A percentile compares a stretch with the other conserved stretches of the same genome.
Evolutionary conservation across 2,329 filamentous ascomycete genomes (phyloP).

Genomic region (Phialophora verrucosa): DNA sequence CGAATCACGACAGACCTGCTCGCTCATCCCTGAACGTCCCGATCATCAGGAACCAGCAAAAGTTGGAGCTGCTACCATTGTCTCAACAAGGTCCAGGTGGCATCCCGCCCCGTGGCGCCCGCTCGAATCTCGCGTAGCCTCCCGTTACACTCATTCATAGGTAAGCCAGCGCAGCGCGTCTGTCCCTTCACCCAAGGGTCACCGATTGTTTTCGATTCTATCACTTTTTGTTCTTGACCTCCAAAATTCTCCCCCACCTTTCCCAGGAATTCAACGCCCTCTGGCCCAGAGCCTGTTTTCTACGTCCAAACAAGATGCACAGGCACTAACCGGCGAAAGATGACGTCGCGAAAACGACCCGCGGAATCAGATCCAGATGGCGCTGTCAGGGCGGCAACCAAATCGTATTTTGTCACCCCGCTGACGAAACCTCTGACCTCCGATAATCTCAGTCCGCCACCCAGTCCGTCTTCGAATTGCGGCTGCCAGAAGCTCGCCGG

Average conservation of each 20-base stretch:
- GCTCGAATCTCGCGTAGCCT: slow-evolving; percentile 14
- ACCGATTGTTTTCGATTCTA: neutral
- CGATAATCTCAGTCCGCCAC: slow-evolving; percentile 30
- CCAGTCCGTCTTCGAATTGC: slow-evolving; percentile 21
- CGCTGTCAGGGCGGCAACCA: slow-evolving; percentile 15
- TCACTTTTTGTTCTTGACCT: slow-evolving; percentile 5
- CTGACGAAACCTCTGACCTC: slow-evolving; percentile 20
- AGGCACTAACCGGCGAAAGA: slow-evolving; percentile 25
- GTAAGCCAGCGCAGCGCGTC: neutral
- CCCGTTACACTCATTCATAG: slow-evolving; percentile 7
- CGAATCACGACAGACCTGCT: slow-evolving; percentile 2
- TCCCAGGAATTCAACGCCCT: neutral
- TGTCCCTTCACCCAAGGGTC: neutral
- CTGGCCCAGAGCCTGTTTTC: slow-evolving; percentile 3
- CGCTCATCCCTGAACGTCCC: slow-evolving; percentile 4
- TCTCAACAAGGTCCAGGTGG: slow-evolving; percentile 4
- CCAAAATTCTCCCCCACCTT: neutral
- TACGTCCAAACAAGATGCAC: slow-evolving; percentile 10
- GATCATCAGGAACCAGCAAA: slow-evolving; percentile 5
- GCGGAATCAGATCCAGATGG: slow-evolving; percentile 26
- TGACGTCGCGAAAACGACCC: slow-evolving; percentile 33
- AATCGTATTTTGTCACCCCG: slow-evolving; percentile 27
- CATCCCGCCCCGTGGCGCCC: slow-evolving; percentile 16
- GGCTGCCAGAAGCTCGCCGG: slow-evolving; percentile 17
- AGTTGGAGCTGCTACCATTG: neutral